phyloP scores from a whole-genome alignment of 441 rosid genomes.

The Arabidopsis lyrata region DNA sequence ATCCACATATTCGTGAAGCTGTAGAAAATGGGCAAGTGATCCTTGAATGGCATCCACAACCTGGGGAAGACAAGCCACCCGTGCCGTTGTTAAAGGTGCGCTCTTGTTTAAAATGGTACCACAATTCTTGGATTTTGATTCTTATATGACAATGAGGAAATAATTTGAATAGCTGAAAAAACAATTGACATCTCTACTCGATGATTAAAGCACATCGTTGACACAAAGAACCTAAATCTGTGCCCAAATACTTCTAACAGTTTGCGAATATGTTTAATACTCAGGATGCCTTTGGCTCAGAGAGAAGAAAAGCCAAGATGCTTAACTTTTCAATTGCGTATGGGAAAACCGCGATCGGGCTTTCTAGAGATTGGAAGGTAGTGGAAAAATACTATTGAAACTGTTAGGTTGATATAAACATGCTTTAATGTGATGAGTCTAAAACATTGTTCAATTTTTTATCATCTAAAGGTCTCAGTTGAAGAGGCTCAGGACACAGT shows the following conservation, averaged over 20 bases:
- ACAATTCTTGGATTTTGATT: constrained; percentile 1
- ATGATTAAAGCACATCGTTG: not conserved
- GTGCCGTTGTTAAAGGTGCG: constrained; percentile 90
- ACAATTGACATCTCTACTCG: not conserved
- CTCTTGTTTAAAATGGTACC: constrained; percentile 1
- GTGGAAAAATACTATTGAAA: not conserved
- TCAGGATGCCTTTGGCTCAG: constrained; percentile 92
- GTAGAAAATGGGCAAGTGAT: constrained; percentile 73
- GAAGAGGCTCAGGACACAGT: constrained; percentile 86
- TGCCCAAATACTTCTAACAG: constrained; percentile 14
- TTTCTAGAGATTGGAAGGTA: constrained; percentile 98
- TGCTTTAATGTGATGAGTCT: constrained; percentile 27
- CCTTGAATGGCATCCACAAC: constrained; percentile 95
- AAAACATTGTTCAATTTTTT: constrained; percentile 7
- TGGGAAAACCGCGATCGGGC: constrained; percentile 92
- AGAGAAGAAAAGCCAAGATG: constrained; percentile 99
- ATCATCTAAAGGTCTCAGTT: constrained; percentile 65
- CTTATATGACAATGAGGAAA: not conserved
- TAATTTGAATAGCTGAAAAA: not conserved
- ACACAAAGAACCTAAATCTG: constrained; percentile 2
- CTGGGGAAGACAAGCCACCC: constrained; percentile 93
- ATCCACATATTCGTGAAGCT: constrained; percentile 85
- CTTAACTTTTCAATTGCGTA: constrained; percentile 98
- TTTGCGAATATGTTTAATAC: constrained; percentile 15
- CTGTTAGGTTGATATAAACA: constrained; percentile 9